Percentiles rank a stretch among this genome's conserved stretches.
phyloP scores from a whole-genome alignment of 1,139 yeast species.

The Blastobotrys proliferans region DNA sequence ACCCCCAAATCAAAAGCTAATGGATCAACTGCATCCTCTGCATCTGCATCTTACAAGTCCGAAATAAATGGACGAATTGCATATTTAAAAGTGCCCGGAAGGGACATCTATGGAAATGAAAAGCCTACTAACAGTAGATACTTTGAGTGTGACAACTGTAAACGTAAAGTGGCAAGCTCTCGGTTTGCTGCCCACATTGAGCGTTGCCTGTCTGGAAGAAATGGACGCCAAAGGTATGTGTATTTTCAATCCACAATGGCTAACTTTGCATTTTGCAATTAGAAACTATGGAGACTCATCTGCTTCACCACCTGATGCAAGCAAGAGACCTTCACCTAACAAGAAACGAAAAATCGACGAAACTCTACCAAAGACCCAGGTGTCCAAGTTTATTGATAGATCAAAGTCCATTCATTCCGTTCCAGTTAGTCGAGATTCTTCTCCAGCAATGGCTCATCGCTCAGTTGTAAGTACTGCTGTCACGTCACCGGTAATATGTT shows the following conservation, averaged over 20 bases:
- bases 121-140: conserved; percentile 47
- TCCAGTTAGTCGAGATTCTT: conserved; percentile 20
- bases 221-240: conserved; percentile 21
- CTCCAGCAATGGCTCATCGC: conserved; percentile 16
- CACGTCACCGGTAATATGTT: neutral
- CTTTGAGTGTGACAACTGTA: conserved; percentile 77
- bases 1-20: conserved; percentile 30
- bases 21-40: conserved; percentile 20
- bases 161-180: conserved; percentile 81
- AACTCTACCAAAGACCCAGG: conserved; percentile 26
- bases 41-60: conserved; percentile 16
- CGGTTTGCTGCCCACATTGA: conserved; percentile 91
- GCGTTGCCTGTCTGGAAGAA: conserved; percentile 67
- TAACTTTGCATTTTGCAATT: neutral
- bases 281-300: conserved; percentile 10
- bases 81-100: conserved; percentile 35
- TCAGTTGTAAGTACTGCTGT: conserved; percentile 2
- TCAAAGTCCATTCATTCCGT: conserved; percentile 16
- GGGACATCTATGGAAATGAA: conserved; percentile 50
- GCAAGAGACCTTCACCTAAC: conserved; percentile 11
- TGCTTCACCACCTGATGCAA: conserved; percentile 12
- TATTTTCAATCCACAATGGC: no score
- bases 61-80: conserved; percentile 30
- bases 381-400: conserved; percentile 27
- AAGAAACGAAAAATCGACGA: conserved; percentile 15